phyloP scores from a whole-genome alignment of 2,329 filamentous ascomycete species.

The Xylariaceae sp. region DNA sequence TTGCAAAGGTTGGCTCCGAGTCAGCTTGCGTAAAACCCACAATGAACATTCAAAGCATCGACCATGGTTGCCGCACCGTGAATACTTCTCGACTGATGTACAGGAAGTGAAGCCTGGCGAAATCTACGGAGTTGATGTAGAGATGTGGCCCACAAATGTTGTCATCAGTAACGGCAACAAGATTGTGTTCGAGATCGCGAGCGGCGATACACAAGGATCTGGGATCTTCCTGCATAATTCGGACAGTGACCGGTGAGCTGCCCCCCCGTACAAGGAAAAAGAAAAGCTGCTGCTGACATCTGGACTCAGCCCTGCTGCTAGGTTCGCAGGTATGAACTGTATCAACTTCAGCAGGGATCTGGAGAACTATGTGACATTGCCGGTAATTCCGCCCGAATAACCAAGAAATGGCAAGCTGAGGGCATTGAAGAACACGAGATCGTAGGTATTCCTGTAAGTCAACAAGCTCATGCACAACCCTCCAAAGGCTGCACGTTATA shows the following conservation, averaged over 20 bases:
- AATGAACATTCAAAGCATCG: constrained; percentile 47
- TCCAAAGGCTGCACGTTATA: background rate
- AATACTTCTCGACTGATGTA: constrained; percentile 56
- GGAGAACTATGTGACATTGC: constrained; percentile 45
- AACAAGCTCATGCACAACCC: background rate
- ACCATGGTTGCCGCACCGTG: constrained; percentile 52
- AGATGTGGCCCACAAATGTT: constrained; percentile 63
- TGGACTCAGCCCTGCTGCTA: constrained; percentile 34
- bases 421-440: background rate
- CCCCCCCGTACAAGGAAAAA: background rate
- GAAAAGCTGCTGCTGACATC: background rate
- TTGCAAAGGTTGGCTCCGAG: constrained; percentile 61
- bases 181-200: constrained; percentile 45
- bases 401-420: background rate
- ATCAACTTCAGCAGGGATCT: constrained; percentile 42
- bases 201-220: constrained; percentile 48
- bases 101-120: constrained; percentile 50
- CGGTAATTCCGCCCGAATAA: constrained; percentile 41
- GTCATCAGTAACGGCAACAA: constrained; percentile 46
- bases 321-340: constrained; percentile 43
- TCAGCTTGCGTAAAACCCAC: constrained; percentile 53
- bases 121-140: constrained; percentile 57
- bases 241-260: constrained; percentile 38
- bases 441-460: background rate
- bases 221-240: constrained; percentile 47